A percentile compares a stretch with the other conserved stretches of the same genome.
phyloP scores from a whole-genome alignment of 2,329 filamentous ascomycete species.

The Chaetoscypha palmicola region DNA sequence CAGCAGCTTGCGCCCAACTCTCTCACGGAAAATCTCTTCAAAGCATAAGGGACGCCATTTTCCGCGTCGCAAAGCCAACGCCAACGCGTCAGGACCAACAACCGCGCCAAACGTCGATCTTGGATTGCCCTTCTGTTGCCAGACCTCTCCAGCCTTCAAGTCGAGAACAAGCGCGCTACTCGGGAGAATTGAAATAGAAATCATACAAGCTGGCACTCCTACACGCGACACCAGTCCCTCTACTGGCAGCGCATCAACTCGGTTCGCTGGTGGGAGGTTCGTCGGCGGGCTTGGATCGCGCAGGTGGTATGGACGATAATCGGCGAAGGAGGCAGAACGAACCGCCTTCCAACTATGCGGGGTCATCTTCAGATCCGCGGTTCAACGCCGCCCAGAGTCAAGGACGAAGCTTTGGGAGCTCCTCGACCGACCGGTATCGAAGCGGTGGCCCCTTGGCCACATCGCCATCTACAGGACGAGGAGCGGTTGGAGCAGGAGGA shows the following conservation, averaged over 20 bases:
- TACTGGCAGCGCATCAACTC: conserved; percentile 58
- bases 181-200: conserved; percentile 6
- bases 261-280: conserved; percentile 51
- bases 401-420: conserved; percentile 22
- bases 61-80: neutral
- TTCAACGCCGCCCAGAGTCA: conserved; percentile 35
- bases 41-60: too few relatives aligned
- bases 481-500: conserved; percentile 45
- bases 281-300: conserved; percentile 43
- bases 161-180: conserved; percentile 1
- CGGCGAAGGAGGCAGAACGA: conserved; percentile 70
- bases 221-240: conserved; percentile 54
- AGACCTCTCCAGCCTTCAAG: too few relatives aligned
- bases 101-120: conserved; percentile 4
- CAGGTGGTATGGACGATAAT: conserved; percentile 78
- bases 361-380: conserved; percentile 42
- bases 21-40: too few relatives aligned
- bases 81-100: neutral
- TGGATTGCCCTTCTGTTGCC: too few relatives aligned
- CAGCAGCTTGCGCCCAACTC: too few relatives aligned
- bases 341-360: conserved; percentile 57
- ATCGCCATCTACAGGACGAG: conserved; percentile 36
- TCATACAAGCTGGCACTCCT: conserved; percentile 56
- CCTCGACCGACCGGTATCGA: conserved; percentile 37
- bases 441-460: conserved; percentile 44